phyloP scores from a whole-genome alignment of 2,329 filamentous ascomycete species.

The Colletotrichum cordylinicola region DNA sequence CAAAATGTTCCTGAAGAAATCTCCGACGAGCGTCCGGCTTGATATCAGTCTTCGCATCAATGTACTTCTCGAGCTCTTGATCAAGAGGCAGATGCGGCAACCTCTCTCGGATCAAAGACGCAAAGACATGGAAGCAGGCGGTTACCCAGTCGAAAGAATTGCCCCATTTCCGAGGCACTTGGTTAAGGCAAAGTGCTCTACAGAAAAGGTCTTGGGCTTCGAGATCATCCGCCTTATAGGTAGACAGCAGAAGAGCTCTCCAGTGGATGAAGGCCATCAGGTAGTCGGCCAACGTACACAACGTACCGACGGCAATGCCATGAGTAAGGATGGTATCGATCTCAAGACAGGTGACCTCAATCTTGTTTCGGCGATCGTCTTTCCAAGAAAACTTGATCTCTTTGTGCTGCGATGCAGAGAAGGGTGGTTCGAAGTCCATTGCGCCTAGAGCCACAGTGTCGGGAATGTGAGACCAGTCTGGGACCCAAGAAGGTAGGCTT shows the following conservation, averaged over 20 bases:
- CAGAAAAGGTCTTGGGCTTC: conserved; percentile 32
- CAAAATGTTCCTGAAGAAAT: conserved; percentile 25
- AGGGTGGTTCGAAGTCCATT: conserved; percentile 23
- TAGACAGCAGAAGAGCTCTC: conserved; percentile 30
- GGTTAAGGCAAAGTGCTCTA: conserved; percentile 32
- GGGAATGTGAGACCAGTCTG: conserved; percentile 37
- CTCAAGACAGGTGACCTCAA: conserved; percentile 32
- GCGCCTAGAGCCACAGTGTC: conserved; percentile 22
- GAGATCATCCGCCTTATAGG: background rate
- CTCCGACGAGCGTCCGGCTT: background rate
- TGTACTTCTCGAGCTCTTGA: conserved; percentile 11
- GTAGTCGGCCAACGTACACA: conserved; percentile 32
- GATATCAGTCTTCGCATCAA: background rate
- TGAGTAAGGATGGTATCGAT: conserved; percentile 28
- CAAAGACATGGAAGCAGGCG: conserved; percentile 27
- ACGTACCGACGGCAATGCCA: conserved; percentile 33
- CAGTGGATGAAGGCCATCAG: conserved; percentile 42
- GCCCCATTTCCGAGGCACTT: conserved; percentile 21
- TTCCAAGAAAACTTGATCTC: conserved; percentile 28
- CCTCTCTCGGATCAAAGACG: conserved; percentile 20
- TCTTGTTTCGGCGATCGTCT: conserved; percentile 27
- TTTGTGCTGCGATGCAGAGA: conserved; percentile 24
- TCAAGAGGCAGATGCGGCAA: conserved; percentile 25
- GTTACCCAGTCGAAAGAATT: conserved; percentile 24
- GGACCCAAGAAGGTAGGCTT: conserved; percentile 37